Base-by-base conservation (phyloP, 108 stramenopile species). In the Cyclotella kingstonii region DNA sequence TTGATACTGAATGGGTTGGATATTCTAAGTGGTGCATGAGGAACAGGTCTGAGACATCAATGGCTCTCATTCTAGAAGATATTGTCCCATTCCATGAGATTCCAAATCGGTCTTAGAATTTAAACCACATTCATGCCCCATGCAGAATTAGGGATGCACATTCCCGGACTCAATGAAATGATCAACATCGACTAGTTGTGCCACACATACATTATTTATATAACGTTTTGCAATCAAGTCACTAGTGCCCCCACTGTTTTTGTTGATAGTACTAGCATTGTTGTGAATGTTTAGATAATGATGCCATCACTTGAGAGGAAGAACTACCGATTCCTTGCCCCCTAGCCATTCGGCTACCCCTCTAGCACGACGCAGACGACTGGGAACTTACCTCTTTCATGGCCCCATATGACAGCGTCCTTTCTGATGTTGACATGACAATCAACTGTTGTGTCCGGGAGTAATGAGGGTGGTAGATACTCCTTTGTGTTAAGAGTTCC, bases 61-160 rank as follows among this genome's bases (percentile, higher is more conserved):
- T 4, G 23, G 47, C 5, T 54, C 50, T 70, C 77, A 42, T 28
- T 57, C 39, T 28, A 27, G 30, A 22, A 61, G 40, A 50, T 56
- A 35, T 19, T 50, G 30, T 11, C 18, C 12, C 0, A 77, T 19
- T 3, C 71, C 79, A 10, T 41, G 36, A 12, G 71, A 29, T 40
- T 70, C 63, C 44, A 84, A 70, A 57, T 91, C 86, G 1, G 65
- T 26, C 46, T 76, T 77, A 4, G 83, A 79, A 18, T 71, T 82
- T 41, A 91, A 38, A 38, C 90, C 90, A 46, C 81, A 79, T 19
- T 68, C 66, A 43, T 70, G 71, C 12, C 51, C 63, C 50, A 74
- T 71, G 12, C 68, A 69, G 10, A 91, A 47, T 31, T 62, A 68
- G 30, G 81, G 68, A 49, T 91, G 90, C 23, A 91, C 65, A 34